Evolutionary conservation across 208 protist genomes (phyloP).

Genomic region (Trypanosoma melophagium): DNA sequence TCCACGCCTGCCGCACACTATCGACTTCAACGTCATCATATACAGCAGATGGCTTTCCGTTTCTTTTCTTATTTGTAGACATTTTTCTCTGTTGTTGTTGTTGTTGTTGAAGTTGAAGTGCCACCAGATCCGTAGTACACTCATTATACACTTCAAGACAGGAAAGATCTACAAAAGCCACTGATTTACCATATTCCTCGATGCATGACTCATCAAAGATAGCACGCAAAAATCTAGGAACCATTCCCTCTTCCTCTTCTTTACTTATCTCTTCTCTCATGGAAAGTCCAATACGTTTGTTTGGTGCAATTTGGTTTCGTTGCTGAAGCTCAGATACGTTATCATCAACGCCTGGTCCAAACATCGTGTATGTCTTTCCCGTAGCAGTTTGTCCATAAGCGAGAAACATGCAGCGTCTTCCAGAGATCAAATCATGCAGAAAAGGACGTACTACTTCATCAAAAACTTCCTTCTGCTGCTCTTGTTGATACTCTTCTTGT

Average conservation of each 20-base stretch:
- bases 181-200: neutral
- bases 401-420: constrained; percentile 37
- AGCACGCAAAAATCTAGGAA: constrained; percentile 55
- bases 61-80: constrained; percentile 4
- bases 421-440: constrained; percentile 13
- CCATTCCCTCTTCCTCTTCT: constrained; percentile 38
- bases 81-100: neutral
- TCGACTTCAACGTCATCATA: neutral
- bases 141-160: constrained; percentile 87
- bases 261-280: neutral
- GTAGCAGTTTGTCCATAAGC: constrained; percentile 85
- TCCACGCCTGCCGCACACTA: neutral
- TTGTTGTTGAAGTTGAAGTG: constrained; percentile 27
- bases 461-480: constrained; percentile 19
- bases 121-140: constrained; percentile 62
- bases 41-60: neutral
- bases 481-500: neutral
- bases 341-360: constrained; percentile 33
- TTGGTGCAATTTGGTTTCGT: neutral
- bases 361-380: constrained; percentile 86
- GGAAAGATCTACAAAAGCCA: constrained; percentile 51
- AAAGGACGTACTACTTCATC: constrained; percentile 14
- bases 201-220: constrained; percentile 24
- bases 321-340: neutral
- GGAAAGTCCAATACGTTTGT: neutral